Evolutionary conservation across 768 basidiomycete species (phyloP).

Genomic region (Hygrophoropsis aurantiaca): DNA sequence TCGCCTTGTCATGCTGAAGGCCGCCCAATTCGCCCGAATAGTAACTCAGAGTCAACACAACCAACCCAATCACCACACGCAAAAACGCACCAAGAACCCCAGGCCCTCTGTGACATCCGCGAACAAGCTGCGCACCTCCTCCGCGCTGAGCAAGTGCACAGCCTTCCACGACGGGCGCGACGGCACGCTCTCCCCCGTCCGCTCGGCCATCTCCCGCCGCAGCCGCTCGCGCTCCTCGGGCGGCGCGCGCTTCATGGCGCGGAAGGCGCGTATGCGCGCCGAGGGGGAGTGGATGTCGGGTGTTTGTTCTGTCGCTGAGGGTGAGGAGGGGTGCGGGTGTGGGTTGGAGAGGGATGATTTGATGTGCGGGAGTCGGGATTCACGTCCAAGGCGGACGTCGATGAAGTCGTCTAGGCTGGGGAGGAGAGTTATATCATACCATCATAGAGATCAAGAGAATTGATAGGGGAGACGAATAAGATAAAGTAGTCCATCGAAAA

Average conservation of each 20-base stretch:
- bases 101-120: slow-evolving; percentile 85
- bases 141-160: slow-evolving; percentile 81
- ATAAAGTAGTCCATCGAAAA: not conserved
- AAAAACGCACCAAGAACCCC: slow-evolving; percentile 69
- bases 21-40: slow-evolving; percentile 7
- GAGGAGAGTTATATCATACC: not conserved
- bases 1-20: slow-evolving; percentile 73
- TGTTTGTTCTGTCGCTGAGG: too few species aligned
- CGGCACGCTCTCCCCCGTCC: slow-evolving; percentile 17
- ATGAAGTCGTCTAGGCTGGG: slow-evolving; percentile 81
- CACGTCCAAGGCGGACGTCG: slow-evolving; percentile 70
- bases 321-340: slow-evolving; percentile 24
- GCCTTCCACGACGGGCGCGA: slow-evolving; percentile 54
- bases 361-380: slow-evolving; percentile 42
- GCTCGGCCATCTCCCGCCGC: slow-evolving; percentile 48
- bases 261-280: slow-evolving; percentile 75
- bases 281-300: slow-evolving; percentile 54
- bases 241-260: slow-evolving; percentile 62
- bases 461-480: too few species aligned
- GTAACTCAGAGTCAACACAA: slow-evolving; percentile 1
- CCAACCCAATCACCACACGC: not conserved
- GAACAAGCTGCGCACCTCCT: slow-evolving; percentile 81
- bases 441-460: too few species aligned
- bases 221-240: slow-evolving; percentile 65
- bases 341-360: slow-evolving; percentile 25